phyloP scores from a whole-genome alignment of 2,329 filamentous ascomycete species.

The Scedosporium minutisporum region DNA sequence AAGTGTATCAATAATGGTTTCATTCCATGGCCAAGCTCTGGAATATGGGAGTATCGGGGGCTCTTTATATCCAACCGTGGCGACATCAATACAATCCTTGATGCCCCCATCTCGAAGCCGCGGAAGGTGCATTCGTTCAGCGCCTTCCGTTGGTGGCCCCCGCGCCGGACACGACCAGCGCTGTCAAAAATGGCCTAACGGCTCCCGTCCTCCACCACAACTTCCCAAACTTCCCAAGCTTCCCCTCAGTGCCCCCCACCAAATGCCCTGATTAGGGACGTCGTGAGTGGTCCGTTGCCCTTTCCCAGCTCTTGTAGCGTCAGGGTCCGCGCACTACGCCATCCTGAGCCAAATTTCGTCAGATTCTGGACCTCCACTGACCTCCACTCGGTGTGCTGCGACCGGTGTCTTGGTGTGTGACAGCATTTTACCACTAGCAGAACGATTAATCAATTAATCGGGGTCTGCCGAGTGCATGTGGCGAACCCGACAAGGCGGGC shows the following conservation, averaged over 20 bases:
- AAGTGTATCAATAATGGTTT: neutral
- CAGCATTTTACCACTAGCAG: too few species aligned
- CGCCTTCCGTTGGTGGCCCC: neutral
- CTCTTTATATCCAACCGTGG: neutral
- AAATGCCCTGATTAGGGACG: neutral
- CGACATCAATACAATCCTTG: too few species aligned
- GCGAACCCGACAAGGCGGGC: too few species aligned
- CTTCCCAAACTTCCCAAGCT: neutral
- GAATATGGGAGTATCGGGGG: neutral
- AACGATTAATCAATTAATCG: too few species aligned
- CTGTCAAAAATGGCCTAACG: neutral
- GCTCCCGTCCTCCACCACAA: neutral
- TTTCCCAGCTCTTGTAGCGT: neutral
- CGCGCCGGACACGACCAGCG: neutral
- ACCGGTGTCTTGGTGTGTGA: too few species aligned
- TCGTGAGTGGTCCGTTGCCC: neutral
- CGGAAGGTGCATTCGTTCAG: neutral
- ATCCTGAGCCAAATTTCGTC: slow-evolving; percentile 7
- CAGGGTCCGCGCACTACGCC: slow-evolving; percentile 4
- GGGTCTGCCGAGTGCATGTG: too few species aligned
- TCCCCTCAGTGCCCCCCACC: neutral
- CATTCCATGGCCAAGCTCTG: neutral
- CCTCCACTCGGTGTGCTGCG: too few species aligned
- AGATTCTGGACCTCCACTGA: neutral
- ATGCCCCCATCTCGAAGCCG: neutral